Base-by-base conservation (phyloP, 2,329 filamentous ascomycete species). In the Aspergillus piperis region DNA sequence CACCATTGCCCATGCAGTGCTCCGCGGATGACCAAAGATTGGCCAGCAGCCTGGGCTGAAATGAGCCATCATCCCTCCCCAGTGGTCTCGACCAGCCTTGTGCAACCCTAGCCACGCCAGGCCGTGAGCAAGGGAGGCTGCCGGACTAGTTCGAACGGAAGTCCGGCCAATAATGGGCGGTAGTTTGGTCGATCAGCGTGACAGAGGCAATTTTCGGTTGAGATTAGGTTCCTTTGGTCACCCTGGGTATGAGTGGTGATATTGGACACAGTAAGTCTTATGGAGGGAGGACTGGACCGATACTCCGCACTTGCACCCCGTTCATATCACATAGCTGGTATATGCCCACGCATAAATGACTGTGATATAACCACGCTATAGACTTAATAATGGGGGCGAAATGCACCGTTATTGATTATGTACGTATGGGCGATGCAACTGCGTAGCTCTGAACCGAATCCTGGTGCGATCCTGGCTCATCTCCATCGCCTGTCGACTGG, bases 91-190 rank as follows among this genome's bases (percentile, higher is more conserved):
- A 25, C 44, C 23, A 49, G 44, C 44, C 44, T 49, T 49, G 44
- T 49, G 44, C 44, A 49, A 49, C 44, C 44, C 44, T 49, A 27
- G 15, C 44, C 44, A 49, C 44, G 44, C 44, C 44, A 49, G 44
- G 15, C 21, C 11, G 23, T 23, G 44, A 49, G 13, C 13, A 49
- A 49, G 44, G 44, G 23, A 25, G 15, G 44, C 44, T n/a, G 15
- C 21, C 42, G 32, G 32, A 36, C 32, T 36, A 36, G 32, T 36
- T 36, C 32, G 32, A 36, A 47, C 19, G 15, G n/a, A 44, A 36
- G 2, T 13, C 41, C 41, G 19, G n/a, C 41, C 41, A 44, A 44
- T 44, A 44, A 44, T 44, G 41, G 41, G 19, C 19, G 10, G 19
- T 21, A 23, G 41, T 19, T 19, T 44, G 41, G 41, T 7, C 41